Conservation (phyloP, 768 basidiomycete species). For the Hypsizygus marmoreus region DNA sequence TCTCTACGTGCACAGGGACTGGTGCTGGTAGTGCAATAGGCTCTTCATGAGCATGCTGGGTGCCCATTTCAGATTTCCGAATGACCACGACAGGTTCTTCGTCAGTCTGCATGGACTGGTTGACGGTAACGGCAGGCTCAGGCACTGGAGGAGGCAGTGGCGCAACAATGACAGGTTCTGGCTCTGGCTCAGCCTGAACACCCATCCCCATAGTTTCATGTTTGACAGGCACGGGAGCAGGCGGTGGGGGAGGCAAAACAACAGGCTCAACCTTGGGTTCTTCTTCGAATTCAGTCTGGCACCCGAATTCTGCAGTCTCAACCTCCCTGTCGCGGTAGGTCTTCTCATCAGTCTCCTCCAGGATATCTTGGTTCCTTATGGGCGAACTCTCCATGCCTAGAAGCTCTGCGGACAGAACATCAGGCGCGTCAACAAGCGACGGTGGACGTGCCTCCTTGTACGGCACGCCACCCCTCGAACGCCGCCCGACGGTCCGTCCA, state of each 20-base stretch:
- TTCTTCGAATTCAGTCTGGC: constrained; percentile 61
- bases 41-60: constrained; percentile 46
- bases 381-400: constrained; percentile 46
- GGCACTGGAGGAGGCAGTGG: constrained; percentile 16
- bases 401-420: constrained; percentile 70
- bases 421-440: constrained; percentile 71
- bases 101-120: constrained; percentile 54
- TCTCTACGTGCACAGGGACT: constrained; percentile 30
- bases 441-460: constrained; percentile 71
- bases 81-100: constrained; percentile 34
- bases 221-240: constrained; percentile 9
- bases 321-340: constrained; percentile 40
- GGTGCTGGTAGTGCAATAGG: constrained; percentile 28
- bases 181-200: constrained; percentile 39
- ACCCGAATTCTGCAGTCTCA: constrained; percentile 62
- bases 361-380: constrained; percentile 37
- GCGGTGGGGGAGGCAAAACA: constrained; percentile 31
- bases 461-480: constrained; percentile 65
- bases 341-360: constrained; percentile 40
- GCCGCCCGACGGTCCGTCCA: constrained; percentile 52
- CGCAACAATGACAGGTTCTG: constrained; percentile 24
- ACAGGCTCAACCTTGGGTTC: constrained; percentile 25
- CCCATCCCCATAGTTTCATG: constrained; percentile 38
- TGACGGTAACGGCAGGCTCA: constrained; percentile 22
- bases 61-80: constrained; percentile 45